These are phyloP conservation scores for Fomitiporia mediterranea DNA, from an alignment of 1,284 basidiomycete genomes.

Conservation along the genomic window DNA sequence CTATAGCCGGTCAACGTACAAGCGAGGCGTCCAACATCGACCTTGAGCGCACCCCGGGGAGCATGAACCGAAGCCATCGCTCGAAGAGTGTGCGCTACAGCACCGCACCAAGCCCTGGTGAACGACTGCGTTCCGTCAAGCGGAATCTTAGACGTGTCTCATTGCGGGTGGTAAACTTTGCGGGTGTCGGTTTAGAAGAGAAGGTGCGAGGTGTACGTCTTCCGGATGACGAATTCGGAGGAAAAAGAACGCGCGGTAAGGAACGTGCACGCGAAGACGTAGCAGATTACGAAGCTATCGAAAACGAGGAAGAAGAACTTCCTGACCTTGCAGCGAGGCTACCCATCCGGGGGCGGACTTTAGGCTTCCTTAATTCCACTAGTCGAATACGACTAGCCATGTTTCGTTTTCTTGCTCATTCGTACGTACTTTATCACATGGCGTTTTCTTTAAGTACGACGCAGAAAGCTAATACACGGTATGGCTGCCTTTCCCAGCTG, in stretches of 20 bases:
- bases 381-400: conserved; percentile 60
- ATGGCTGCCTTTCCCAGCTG: conserved; percentile 44
- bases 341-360: conserved; percentile 73
- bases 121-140: conserved; percentile 48
- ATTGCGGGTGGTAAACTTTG: conserved; percentile 79
- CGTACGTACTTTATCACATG: conserved; percentile 39
- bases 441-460: not conserved
- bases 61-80: not conserved
- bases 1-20: not conserved
- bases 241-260: conserved; percentile 22
- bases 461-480: not conserved
- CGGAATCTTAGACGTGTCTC: conserved; percentile 66
- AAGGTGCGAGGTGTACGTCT: conserved; percentile 41
- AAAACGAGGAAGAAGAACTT: conserved; percentile 31
- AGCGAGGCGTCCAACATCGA: conserved; percentile 8
- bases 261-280: conserved; percentile 18
- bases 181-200: conserved; percentile 56
- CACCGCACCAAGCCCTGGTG: conserved; percentile 23
- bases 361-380: conserved; percentile 72
- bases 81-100: conserved; percentile 51
- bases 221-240: conserved; percentile 39
- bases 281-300: conserved; percentile 28
- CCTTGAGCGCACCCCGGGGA: conserved; percentile 14
- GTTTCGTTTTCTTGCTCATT: conserved; percentile 64
- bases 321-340: conserved; percentile 43